These are phyloP conservation scores for Camelina hispida DNA, from an alignment of 345 rosid genomes.

Conservation along the genomic window DNA sequence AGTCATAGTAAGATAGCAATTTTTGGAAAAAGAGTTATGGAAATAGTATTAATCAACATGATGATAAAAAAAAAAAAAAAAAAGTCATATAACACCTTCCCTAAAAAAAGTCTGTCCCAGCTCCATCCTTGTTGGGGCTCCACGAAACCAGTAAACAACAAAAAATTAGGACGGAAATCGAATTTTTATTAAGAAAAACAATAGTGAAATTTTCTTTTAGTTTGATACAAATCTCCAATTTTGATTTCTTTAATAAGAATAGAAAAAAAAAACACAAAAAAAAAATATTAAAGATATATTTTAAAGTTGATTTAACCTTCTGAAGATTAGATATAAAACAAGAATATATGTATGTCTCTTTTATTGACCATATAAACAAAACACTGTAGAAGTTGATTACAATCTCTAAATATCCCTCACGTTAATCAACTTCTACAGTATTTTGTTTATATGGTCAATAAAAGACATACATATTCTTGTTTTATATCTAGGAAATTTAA, in stretches of 20 bases:
- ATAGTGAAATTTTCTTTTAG: neutral
- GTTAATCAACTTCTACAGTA: no score
- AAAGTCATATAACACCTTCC: slow-evolving; percentile 31
- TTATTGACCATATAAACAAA: no score
- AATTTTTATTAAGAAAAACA: neutral
- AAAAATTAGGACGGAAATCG: neutral
- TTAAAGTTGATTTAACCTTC: no score
- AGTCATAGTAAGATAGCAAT: neutral
- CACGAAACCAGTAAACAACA: neutral
- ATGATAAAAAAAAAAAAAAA: neutral
- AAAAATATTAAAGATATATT: no score
- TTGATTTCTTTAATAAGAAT: neutral
- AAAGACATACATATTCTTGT: no score
- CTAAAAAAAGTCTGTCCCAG: slow-evolving; percentile 28
- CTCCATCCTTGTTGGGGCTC: slow-evolving; percentile 26
- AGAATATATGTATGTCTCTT: no score
- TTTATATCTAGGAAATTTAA: neutral
- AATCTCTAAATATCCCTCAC: no score
- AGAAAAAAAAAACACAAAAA: no score
- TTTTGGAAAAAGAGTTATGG: neutral
- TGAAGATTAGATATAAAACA: no score
- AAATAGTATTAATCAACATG: slow-evolving; percentile 3
- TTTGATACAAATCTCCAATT: neutral
- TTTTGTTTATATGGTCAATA: no score
- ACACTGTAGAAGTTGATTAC: no score